Conservation (phyloP, 768 basidiomycete genomes). For the Piloderma croceum region DNA sequence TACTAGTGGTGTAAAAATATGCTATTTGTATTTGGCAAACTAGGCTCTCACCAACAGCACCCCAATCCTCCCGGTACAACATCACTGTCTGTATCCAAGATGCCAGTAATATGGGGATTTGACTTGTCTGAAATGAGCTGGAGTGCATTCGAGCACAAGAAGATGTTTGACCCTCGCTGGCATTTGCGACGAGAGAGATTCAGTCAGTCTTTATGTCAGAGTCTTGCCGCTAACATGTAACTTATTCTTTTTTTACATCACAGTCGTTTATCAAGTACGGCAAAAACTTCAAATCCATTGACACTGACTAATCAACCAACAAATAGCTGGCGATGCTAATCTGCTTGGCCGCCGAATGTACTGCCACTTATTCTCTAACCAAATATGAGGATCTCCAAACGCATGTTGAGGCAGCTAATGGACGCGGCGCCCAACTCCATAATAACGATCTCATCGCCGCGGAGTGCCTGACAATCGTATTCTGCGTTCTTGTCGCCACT, state of each 20-base stretch:
- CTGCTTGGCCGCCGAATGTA: conserved; percentile 31
- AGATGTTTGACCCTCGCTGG: conserved; percentile 30
- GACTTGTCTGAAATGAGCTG: conserved; percentile 27
- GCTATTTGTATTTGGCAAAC: too few relatives aligned
- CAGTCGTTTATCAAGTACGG: too few relatives aligned
- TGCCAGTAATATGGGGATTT: background rate
- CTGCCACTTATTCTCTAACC: conserved; percentile 31
- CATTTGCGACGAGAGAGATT: conserved; percentile 28
- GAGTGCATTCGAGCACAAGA: conserved; percentile 24
- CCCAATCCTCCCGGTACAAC: too few relatives aligned
- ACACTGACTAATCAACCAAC: conserved; percentile 1
- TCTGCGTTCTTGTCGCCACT: conserved; percentile 31
- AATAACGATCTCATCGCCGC: conserved; percentile 28
- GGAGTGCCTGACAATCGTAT: conserved; percentile 27
- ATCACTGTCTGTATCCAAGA: too few relatives aligned
- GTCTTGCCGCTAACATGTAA: too few relatives aligned
- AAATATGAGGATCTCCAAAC: conserved; percentile 29
- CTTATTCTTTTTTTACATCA: background rate
- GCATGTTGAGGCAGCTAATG: conserved; percentile 18
- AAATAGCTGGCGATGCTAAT: conserved; percentile 27
- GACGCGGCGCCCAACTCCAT: conserved; percentile 19
- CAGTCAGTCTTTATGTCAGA: conserved; percentile 22
- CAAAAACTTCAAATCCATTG: too few relatives aligned
- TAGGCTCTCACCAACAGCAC: too few relatives aligned
- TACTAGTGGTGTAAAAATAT: too few relatives aligned